phyloP scores from a whole-genome alignment of 768 basidiomycete species.

The Rickenella mellea region DNA sequence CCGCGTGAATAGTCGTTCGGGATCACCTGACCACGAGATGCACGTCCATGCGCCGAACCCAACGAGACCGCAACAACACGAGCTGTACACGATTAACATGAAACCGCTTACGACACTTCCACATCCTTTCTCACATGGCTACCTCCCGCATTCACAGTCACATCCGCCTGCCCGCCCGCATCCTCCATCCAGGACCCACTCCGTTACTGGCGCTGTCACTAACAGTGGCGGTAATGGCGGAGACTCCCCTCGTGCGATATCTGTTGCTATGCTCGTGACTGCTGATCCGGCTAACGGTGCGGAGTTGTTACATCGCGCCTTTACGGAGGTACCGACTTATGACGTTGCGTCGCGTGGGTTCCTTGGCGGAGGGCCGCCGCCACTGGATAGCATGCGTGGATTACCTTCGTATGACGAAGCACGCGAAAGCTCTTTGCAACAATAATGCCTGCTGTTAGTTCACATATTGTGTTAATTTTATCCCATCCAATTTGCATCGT shows the following conservation, averaged over 20 bases:
- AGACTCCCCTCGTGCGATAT: constrained; percentile 5
- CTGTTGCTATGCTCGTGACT: constrained; percentile 8
- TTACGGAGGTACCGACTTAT: constrained; percentile 81
- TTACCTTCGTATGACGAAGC: constrained; percentile 85
- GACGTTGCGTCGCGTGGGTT: constrained; percentile 77
- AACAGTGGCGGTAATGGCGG: constrained; percentile 8
- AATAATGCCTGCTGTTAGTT: not conserved
- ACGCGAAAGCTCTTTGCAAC: too few relatives aligned
- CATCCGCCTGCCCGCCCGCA: constrained; percentile 9
- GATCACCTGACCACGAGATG: constrained; percentile 39
- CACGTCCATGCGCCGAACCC: constrained; percentile 41
- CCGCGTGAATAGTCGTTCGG: constrained; percentile 22
- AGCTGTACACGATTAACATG: constrained; percentile 50
- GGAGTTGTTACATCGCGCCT: constrained; percentile 47
- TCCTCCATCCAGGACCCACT: constrained; percentile 10
- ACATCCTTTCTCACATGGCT: constrained; percentile 30
- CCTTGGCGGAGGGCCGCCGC: constrained; percentile 82
- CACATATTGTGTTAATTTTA: too few relatives aligned
- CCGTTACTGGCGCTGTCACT: not conserved
- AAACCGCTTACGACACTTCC: constrained; percentile 48
- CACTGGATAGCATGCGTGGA: constrained; percentile 64
- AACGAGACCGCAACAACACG: constrained; percentile 41
- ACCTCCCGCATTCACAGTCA: constrained; percentile 10
- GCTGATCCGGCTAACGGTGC: constrained; percentile 18
- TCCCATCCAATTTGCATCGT: too few relatives aligned